Conservation (phyloP, 2,329 filamentous ascomycete species). For the Xylariaceae sp. region DNA sequence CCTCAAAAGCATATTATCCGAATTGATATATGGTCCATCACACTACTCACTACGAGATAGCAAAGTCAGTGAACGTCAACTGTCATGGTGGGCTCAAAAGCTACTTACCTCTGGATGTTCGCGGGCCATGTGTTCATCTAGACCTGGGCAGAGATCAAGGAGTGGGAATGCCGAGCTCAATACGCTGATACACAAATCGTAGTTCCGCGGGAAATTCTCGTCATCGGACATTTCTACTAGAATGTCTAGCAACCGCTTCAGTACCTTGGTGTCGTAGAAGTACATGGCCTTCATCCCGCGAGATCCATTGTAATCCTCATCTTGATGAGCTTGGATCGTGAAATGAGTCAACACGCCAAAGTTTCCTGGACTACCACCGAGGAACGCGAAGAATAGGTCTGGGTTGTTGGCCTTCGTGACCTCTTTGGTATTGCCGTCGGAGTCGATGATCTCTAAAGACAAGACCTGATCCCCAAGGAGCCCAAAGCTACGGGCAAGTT, state of each 20-base stretch:
- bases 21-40: no score
- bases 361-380: slow-evolving; percentile 55
- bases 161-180: slow-evolving; percentile 39
- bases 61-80: no score
- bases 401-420: slow-evolving; percentile 45
- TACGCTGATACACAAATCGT: slow-evolving; percentile 44
- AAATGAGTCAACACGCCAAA: slow-evolving; percentile 54
- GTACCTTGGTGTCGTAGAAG: slow-evolving; percentile 35
- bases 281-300: slow-evolving; percentile 40
- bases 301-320: slow-evolving; percentile 37
- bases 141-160: slow-evolving; percentile 32
- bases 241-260: slow-evolving; percentile 36
- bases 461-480: slow-evolving; percentile 52
- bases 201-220: slow-evolving; percentile 40
- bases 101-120: slow-evolving; percentile 28
- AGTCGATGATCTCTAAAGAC: slow-evolving; percentile 44
- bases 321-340: slow-evolving; percentile 42
- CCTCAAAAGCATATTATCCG: no score
- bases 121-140: slow-evolving; percentile 33
- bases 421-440: slow-evolving; percentile 41
- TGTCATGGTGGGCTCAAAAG: no score
- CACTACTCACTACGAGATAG: no score
- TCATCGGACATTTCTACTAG: slow-evolving; percentile 44
- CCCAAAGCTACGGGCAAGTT: slow-evolving; percentile 46
- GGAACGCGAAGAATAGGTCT: slow-evolving; percentile 57